Evolutionary conservation across 768 basidiomycete species (phyloP).

Genomic region (Baorangia bicolor): DNA sequence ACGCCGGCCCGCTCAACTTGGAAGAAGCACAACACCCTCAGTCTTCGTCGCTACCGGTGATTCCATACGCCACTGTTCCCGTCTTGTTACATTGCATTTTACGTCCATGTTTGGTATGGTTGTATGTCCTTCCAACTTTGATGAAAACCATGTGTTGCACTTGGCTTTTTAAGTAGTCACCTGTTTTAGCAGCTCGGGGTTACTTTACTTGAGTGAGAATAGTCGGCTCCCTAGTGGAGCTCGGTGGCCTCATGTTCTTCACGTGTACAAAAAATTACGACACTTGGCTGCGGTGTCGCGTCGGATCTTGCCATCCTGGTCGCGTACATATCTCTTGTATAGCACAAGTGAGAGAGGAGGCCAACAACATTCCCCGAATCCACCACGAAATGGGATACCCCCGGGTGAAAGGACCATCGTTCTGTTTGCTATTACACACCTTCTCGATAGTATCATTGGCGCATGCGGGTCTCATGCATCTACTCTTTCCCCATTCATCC

Average conservation of each 20-base stretch:
- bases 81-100: conserved; percentile 16
- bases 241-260: conserved; percentile 18
- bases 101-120: conserved; percentile 30
- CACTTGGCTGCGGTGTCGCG: conserved; percentile 15
- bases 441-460: conserved; percentile 12
- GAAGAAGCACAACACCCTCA: conserved; percentile 98
- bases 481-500: conserved; percentile 1
- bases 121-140: conserved; percentile 15
- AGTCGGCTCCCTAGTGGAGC: not conserved
- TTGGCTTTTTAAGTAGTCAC: not conserved
- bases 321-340: too few species aligned
- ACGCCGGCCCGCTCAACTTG: conserved; percentile 87
- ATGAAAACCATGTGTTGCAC: conserved; percentile 14
- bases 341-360: not conserved
- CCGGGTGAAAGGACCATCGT: conserved; percentile 3
- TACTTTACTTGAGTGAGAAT: not conserved
- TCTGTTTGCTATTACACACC: conserved; percentile 14
- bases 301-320: too few species aligned
- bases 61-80: not conserved
- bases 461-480: conserved; percentile 11
- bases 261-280: conserved; percentile 20
- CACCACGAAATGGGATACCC: conserved; percentile 16
- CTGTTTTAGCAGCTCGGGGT: not conserved
- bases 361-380: conserved; percentile 3
- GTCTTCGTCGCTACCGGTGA: conserved; percentile 84